Evolutionary conservation across 805 yeast species (phyloP).

Genomic region (Ogataea parapolymorpha): DNA sequence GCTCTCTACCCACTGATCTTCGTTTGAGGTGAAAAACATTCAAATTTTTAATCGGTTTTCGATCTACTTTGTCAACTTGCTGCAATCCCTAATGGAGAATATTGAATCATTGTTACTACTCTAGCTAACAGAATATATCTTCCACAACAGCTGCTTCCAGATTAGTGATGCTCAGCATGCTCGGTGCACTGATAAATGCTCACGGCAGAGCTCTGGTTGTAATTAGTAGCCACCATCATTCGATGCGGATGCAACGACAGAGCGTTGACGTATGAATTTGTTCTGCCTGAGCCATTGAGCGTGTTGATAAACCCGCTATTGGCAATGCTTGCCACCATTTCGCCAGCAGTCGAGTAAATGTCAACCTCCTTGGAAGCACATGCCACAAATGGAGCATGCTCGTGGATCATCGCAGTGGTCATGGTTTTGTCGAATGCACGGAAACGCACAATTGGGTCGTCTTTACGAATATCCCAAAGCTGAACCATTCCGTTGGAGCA

Average conservation of each 20-base stretch:
- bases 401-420: conserved; percentile 81
- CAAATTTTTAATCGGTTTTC: too few species aligned
- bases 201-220: conserved; percentile 71
- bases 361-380: conserved; percentile 80
- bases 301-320: conserved; percentile 36
- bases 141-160: too few species aligned
- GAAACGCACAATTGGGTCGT: conserved; percentile 67
- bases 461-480: conserved; percentile 84
- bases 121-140: too few species aligned
- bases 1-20: too few species aligned
- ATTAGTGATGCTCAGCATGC: neutral
- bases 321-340: conserved; percentile 56
- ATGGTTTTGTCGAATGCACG: conserved; percentile 47
- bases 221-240: conserved; percentile 87
- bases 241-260: conserved; percentile 88
- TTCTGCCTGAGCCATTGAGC: conserved; percentile 43
- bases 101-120: too few species aligned
- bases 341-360: conserved; percentile 85
- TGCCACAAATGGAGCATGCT: conserved; percentile 92
- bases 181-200: conserved; percentile 51
- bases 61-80: too few species aligned
- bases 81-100: too few species aligned
- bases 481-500: conserved; percentile 77
- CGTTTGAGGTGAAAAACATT: too few species aligned
- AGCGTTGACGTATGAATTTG: conserved; percentile 56